Base-by-base conservation (phyloP, 1,284 basidiomycete species). In the Bjerkandera adusta region DNA sequence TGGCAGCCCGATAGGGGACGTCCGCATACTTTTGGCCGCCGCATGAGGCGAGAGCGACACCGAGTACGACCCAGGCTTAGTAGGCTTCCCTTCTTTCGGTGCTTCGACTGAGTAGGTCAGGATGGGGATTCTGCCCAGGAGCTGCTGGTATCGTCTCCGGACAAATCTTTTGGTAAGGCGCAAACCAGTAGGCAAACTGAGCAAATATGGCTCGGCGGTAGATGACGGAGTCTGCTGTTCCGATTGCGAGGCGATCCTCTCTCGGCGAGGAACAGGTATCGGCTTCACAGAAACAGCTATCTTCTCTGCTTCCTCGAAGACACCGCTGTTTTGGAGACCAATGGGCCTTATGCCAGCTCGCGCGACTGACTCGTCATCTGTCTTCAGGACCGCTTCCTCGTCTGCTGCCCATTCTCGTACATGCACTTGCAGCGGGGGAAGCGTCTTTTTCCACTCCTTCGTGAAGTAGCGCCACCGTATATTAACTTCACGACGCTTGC, bases 401-500 rank as follows among this genome's bases (percentile, higher is more conserved):
- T 36, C 41, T 3, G 15, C 36, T 8, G 15, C 21, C 5, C 29
- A 42, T 26, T 47, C 47, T 32, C 12, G 27, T n/a, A 59, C 24
- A 6, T 44, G 39, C n/a, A 78, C 58, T 51, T 81, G 70, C 16
- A 89, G 59, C 3, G 87, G 86, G 21, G 82, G 79, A 12, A 66
- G 57, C 7, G 84, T 61, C 56, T 79, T 83, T 54, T 70, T 75
- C 53, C 68, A 68, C 57, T 88, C 78, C 4, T 52, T 49, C 10
- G 62, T 68, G 63, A 81, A 89, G 58, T 73, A 87, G 15, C 81
- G 74, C 77, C 82, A 77, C n/a, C 77, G 77, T 42, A 82, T 73
- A 61, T 92, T 91, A 33, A 79, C 73, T 58, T 87, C 77, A 32
- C 87, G 76, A 27, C 87, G 77, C 59, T 78, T 85, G 64, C 81